Evolutionary conservation across 768 basidiomycete genomes (phyloP).

Genomic region (Panaeolus papilionaceus): DNA sequence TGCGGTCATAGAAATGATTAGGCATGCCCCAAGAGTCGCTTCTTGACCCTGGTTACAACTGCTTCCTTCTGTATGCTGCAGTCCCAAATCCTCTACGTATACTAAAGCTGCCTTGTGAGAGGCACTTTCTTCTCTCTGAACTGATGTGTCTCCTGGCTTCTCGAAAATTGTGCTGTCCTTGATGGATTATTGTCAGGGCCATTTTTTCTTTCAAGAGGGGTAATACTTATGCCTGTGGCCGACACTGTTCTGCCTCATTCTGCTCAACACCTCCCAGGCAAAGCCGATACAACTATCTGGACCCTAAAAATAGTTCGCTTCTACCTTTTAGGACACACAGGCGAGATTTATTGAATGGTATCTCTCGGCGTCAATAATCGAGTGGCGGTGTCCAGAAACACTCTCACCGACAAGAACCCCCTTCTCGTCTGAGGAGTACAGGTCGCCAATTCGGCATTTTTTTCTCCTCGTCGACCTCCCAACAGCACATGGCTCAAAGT

Average conservation of each 20-base stretch:
- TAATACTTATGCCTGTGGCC: not conserved
- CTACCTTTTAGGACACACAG: not conserved
- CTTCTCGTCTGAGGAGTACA: slow-evolving; percentile 20
- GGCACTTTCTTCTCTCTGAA: not conserved
- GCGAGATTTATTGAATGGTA: slow-evolving; percentile 13
- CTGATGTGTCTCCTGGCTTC: not conserved
- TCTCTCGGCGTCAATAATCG: slow-evolving; percentile 9
- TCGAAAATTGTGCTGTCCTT: not conserved
- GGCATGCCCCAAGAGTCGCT: not conserved
- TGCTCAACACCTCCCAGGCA: slow-evolving; percentile 3
- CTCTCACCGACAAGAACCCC: slow-evolving; percentile 25
- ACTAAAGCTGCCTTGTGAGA: not conserved
- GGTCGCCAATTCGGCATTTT: slow-evolving; percentile 27
- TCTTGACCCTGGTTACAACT: not conserved
- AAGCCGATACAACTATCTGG: not conserved
- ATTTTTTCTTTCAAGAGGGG: not conserved
- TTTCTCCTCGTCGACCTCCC: slow-evolving; percentile 31
- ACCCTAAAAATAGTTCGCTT: slow-evolving; percentile 3
- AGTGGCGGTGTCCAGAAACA: slow-evolving; percentile 26
- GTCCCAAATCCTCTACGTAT: not conserved
- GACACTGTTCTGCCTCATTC: not conserved
- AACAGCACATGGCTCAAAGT: slow-evolving; percentile 30
- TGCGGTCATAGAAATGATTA: not conserved
- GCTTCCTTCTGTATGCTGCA: too few species aligned
- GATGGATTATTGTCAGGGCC: not conserved